Conservation (phyloP, 257 asterid genomes). For the Capsicum rhomboideum region DNA sequence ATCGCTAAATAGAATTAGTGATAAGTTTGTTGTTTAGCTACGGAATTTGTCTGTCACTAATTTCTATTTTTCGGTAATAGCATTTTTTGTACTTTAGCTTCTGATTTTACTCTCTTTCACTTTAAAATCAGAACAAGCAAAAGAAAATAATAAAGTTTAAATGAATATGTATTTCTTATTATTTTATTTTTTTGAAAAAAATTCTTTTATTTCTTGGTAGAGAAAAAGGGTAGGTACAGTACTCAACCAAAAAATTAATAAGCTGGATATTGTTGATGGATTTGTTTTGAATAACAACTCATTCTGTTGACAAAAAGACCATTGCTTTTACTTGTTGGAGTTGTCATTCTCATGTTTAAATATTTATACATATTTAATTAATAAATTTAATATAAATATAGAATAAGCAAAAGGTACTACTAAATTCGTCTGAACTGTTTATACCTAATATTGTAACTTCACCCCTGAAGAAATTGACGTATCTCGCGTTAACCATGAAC, state of each 20-base stretch:
- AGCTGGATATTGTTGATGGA: neutral
- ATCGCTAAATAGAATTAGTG: neutral
- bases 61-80: accelerated
- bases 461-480: neutral
- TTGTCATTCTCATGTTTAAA: neutral
- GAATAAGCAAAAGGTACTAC: neutral
- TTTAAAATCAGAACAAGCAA: neutral
- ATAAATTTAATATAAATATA: neutral
- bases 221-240: neutral
- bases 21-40: neutral
- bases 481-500: neutral
- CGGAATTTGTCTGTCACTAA: neutral
- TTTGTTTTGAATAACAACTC: neutral
- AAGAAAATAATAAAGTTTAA: neutral
- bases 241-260: constrained; percentile 3
- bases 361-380: neutral
- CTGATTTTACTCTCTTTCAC: neutral
- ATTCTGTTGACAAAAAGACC: neutral
- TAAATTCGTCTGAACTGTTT: neutral
- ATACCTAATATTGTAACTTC: too few relatives aligned
- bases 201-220: neutral
- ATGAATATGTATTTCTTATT: neutral
- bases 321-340: neutral
- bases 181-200: neutral
- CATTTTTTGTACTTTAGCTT: neutral